Conservation (phyloP, 2,329 filamentous ascomycete genomes). For the Mycosphaerella sp. region DNA sequence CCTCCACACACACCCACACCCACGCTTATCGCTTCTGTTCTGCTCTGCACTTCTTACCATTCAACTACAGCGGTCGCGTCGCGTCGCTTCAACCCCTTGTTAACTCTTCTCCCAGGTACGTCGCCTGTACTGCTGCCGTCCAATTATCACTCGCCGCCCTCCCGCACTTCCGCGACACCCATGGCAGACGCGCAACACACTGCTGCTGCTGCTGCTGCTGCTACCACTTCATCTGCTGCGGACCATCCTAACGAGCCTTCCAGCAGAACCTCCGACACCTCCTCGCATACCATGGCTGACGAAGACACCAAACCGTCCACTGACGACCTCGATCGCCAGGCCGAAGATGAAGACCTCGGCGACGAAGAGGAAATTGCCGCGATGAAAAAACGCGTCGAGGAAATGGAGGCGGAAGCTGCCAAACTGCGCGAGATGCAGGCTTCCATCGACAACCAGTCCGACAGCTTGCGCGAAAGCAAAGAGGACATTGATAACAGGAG, state of each 20-base stretch:
- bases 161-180: background rate
- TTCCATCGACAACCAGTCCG: constrained; percentile 71
- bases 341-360: constrained; percentile 30
- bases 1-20: background rate
- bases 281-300: constrained; percentile 26
- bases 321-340: constrained; percentile 23
- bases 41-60: background rate
- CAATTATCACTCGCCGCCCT: background rate
- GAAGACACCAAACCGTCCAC: constrained; percentile 24
- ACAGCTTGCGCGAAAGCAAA: constrained; percentile 82
- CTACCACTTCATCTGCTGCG: background rate
- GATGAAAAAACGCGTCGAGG: constrained; percentile 49
- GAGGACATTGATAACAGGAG: constrained; percentile 92
- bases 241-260: constrained; percentile 1
- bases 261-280: constrained; percentile 16
- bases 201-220: background rate
- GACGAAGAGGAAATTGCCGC: constrained; percentile 42
- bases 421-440: constrained; percentile 52
- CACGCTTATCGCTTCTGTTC: background rate
- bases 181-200: constrained; percentile 3
- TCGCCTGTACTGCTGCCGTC: background rate
- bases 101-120: constrained; percentile 1
- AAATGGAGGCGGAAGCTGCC: constrained; percentile 53
- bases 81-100: background rate
- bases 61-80: background rate